Base-by-base conservation (phyloP, 2,329 filamentous ascomycete species). In the Talaromyces sp. region DNA sequence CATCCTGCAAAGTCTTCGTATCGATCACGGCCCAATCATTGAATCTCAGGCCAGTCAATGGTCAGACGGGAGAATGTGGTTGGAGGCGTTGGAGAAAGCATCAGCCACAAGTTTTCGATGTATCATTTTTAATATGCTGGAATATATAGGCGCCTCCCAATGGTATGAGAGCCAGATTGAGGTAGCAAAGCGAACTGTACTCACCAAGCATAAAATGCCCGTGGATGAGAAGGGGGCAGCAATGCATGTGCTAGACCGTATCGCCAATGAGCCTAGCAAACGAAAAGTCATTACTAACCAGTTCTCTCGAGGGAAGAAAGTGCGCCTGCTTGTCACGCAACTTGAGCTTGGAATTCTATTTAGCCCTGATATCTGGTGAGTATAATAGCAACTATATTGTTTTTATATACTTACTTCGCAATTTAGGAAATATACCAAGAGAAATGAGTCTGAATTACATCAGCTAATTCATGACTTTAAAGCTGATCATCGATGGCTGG, bases 221-320 rank as follows among this genome's bases (percentile, higher is more conserved):
- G 9, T 33, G 9, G 31, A 33, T 33, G 9, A 33, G 9, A 33
- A 33, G 31, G 9, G 31, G 9, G 31, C 9, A 33, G 9, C 9
- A 33, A 47, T 47, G 33, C n/a, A 62, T 33, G 31, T 62, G n/a
- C 47, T 62, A 13, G 1, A 56, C 24, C 16, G 13, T 14, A 45
- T 60, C 14, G 47, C 39, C 39, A 7, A 33, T 27, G n/a, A 60
- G 60, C 45, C 52, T 39, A 52, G 48, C 45, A 47, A 35, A 47
- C 45, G 22, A 35, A 60, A 59, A 22, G 3, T n/a, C 6, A 60
- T 60, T 47, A 60, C 24, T 4, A 60, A 60, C 39, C n/a, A 60
- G 57, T 47, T 27, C 57, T 60, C 57, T 22, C 27, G 57, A 33
- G 88, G 84, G 77, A 87, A 89, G 87, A 89, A 89, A 70, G 89